These are phyloP conservation scores for Salix viminalis DNA, from an alignment of 345 rosid genomes.

Conservation along the genomic window DNA sequence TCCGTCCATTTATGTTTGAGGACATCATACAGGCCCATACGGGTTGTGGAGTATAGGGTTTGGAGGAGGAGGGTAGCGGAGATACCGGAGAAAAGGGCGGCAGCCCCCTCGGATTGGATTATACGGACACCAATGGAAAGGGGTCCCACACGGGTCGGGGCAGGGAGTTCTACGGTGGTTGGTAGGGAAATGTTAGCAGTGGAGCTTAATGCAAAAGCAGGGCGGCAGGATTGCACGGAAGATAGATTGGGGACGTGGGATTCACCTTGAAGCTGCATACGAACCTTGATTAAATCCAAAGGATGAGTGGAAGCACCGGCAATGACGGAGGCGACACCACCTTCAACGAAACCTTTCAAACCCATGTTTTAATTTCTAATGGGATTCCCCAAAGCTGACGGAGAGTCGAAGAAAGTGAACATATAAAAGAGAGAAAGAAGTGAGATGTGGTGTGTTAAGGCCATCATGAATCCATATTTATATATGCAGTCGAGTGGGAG, in stretches of 20 bases:
- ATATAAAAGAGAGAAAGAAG: too few relatives aligned
- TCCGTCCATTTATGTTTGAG: neutral
- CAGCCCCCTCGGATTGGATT: neutral
- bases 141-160: neutral
- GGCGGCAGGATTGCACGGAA: neutral
- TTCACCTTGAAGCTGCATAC: constrained; percentile 8
- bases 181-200: neutral
- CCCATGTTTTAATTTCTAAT: neutral
- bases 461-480: too few relatives aligned
- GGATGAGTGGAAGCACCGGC: constrained; percentile 10
- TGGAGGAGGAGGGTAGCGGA: constrained; percentile 4
- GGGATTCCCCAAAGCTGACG: too few relatives aligned
- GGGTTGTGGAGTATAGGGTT: neutral
- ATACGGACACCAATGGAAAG: neutral
- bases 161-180: neutral
- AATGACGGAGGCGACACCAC: constrained; percentile 3
- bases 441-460: too few relatives aligned
- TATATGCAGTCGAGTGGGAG: too few relatives aligned
- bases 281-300: constrained; percentile 9
- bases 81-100: neutral
- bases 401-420: too few relatives aligned
- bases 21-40: constrained; percentile 1
- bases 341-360: constrained; percentile 10
- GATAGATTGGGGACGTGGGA: neutral
- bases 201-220: neutral